Base-by-base conservation (phyloP, 352 stramenopile species). In the Elongisporangium senticosum region DNA sequence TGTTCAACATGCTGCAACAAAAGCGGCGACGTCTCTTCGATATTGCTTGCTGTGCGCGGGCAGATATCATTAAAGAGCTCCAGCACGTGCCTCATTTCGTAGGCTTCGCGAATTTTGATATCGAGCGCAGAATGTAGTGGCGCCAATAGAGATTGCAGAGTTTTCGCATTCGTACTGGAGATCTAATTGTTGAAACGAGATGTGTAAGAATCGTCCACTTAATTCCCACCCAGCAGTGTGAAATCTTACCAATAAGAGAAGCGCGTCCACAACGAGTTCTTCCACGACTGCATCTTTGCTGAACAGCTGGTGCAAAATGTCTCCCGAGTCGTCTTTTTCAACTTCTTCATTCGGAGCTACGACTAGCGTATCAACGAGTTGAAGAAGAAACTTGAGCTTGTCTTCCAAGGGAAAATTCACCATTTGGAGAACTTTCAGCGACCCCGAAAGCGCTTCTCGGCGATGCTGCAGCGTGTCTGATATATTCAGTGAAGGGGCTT, bases 1-100 rank as follows among this genome's bases (percentile, higher is more conserved):
- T 92, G 78, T 51, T 93, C 83, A 8, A 93, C 72, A 55, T 93
- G 83, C 58, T 93, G 83, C 11, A 92, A 56, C 20, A 94, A 62
- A 7, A 95, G 56, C 13, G 79, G 83, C 11, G 80, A 90, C 0
- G 77, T 87, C 58, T 93, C 83, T 63, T 90, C 79, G 37, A 92
- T 90, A 21, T 79, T 84, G 23, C 63, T 80, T 4, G 76, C 79
- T n/a, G 79, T 89, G 1, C 76, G 73, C 15, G 74, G 78, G 37
- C 83, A 90, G 23, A 89, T 89, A n/a, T 79, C 56, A 28, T 86
- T 73, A 37, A 95, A 93, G 10, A 91, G 74, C 15, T 75, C 62
- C 28, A 91, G 68, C 40, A 91, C 71, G 54, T 92, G 79, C 40
- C 72, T 72, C 79, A 95, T 89, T 58, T 89, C 72, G 56, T 93